phyloP scores from a whole-genome alignment of 2,329 filamentous ascomycete species.

The Pseudocercospora fuligena region DNA sequence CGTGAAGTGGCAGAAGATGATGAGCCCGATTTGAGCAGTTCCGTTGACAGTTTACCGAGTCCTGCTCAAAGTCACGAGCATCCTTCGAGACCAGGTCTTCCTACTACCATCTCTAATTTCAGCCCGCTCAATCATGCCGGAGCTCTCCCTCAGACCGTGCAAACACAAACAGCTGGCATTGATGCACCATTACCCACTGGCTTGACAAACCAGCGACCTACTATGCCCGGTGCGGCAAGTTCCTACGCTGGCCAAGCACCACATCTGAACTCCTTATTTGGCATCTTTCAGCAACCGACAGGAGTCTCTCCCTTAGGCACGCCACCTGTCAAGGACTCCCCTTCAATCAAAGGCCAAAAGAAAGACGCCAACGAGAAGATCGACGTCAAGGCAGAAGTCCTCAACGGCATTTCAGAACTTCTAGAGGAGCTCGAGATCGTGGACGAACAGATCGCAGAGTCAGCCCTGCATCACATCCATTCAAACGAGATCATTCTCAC shows the following conservation, averaged over 20 bases:
- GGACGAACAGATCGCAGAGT: conserved; percentile 88
- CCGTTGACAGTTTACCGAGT: conserved; percentile 48
- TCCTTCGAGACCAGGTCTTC: conserved; percentile 26
- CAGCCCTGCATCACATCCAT: conserved; percentile 89
- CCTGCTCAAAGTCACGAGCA: conserved; percentile 29
- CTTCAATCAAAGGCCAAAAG: conserved; percentile 40
- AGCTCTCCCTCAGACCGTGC: conserved; percentile 27
- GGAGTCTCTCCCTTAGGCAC: conserved; percentile 30
- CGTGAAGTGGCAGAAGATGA: conserved; percentile 88
- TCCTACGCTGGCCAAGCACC: conserved; percentile 62
- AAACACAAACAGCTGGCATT: conserved; percentile 31
- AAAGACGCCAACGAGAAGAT: conserved; percentile 48
- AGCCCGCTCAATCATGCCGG: conserved; percentile 53
- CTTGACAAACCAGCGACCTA: conserved; percentile 56
- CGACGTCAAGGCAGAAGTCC: conserved; percentile 85
- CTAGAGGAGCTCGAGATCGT: conserved; percentile 93
- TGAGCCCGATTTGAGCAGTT: conserved; percentile 64
- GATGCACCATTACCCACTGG: conserved; percentile 12
- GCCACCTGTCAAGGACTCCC: conserved; percentile 33
- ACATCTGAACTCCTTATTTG: conserved; percentile 77
- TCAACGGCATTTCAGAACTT: conserved; percentile 93
- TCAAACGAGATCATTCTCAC: conserved; percentile 91
- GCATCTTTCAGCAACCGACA: conserved; percentile 74
- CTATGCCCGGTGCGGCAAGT: conserved; percentile 65
- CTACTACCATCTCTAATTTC: conserved; percentile 52